Evolutionary conservation across 2,329 filamentous ascomycete genomes (phyloP).

Genomic region (Pyricularia sp.): DNA sequence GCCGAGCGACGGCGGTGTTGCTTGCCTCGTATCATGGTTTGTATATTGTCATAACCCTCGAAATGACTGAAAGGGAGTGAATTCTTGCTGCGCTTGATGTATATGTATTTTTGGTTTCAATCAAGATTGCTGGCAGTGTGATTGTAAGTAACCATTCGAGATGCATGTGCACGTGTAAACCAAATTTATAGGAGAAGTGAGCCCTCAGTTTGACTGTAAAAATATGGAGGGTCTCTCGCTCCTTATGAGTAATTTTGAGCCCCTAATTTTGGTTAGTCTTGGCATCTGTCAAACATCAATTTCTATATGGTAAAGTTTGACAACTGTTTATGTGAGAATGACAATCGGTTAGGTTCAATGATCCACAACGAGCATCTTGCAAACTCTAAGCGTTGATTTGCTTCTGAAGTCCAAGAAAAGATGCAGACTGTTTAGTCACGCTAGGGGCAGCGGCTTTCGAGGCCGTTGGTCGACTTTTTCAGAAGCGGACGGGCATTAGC

Average conservation of each 20-base stretch:
- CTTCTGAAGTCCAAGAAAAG: neutral
- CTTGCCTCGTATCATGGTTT: neutral
- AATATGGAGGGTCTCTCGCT: neutral
- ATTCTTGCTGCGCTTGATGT: neutral
- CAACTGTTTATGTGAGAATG: neutral
- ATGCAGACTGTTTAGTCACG: neutral
- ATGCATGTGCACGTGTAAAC: neutral
- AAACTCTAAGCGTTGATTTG: neutral
- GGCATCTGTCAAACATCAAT: slow-evolving; percentile 1
- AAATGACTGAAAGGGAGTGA: neutral
- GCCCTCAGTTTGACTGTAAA: neutral
- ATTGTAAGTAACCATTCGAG: neutral
- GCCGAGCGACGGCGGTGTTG: neutral
- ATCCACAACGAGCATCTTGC: neutral
- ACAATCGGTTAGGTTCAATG: neutral
- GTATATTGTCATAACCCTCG: neutral
- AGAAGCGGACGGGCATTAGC: neutral
- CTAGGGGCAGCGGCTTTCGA: neutral
- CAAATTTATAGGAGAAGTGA: neutral
- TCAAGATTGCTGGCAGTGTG: neutral
- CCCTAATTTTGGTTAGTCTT: neutral
- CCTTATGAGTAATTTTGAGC: neutral
- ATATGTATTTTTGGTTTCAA: neutral
- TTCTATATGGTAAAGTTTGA: neutral
- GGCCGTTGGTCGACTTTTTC: neutral